phyloP scores from a whole-genome alignment of 2,329 filamentous ascomycete genomes.

The Fusarium veterinarium region DNA sequence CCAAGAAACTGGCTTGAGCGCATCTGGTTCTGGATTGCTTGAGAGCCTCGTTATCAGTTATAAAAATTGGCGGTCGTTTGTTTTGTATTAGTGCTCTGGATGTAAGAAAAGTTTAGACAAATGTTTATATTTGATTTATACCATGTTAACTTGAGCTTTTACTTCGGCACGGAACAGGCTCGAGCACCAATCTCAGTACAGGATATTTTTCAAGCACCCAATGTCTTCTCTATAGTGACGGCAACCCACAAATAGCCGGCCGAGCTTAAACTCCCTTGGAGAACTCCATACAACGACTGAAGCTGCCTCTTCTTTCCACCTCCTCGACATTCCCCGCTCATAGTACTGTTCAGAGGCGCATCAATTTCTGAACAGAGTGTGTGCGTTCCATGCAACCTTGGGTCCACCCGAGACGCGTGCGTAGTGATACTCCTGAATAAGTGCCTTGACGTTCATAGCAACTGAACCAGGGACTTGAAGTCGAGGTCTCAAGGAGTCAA shows the following conservation, averaged over 20 bases:
- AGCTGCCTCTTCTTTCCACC: no score
- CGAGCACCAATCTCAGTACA: rapidly evolving
- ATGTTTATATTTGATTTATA: neutral
- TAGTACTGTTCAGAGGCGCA: rapidly evolving
- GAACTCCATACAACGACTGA: neutral
- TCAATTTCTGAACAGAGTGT: neutral
- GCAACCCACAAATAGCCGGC: neutral
- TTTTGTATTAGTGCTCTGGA: neutral
- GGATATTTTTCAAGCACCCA: rapidly evolving
- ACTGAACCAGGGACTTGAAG: neutral
- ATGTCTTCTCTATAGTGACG: rapidly evolving
- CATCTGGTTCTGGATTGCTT: slow-evolving; percentile 17
- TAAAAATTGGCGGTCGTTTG: rapidly evolving
- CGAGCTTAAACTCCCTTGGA: neutral
- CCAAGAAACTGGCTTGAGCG: slow-evolving; percentile 56
- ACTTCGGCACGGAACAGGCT: rapidly evolving
- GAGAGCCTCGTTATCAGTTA: rapidly evolving
- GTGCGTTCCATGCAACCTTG: neutral
- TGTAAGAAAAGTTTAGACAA: rapidly evolving
- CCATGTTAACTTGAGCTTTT: neutral
- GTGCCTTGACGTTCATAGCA: neutral
- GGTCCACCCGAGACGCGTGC: neutral
- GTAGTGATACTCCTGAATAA: neutral
- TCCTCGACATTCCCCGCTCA: rapidly evolving
- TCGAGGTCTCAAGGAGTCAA: neutral